phyloP scores from a whole-genome alignment of 345 rosid species.

The Atalantia buxifolia region DNA sequence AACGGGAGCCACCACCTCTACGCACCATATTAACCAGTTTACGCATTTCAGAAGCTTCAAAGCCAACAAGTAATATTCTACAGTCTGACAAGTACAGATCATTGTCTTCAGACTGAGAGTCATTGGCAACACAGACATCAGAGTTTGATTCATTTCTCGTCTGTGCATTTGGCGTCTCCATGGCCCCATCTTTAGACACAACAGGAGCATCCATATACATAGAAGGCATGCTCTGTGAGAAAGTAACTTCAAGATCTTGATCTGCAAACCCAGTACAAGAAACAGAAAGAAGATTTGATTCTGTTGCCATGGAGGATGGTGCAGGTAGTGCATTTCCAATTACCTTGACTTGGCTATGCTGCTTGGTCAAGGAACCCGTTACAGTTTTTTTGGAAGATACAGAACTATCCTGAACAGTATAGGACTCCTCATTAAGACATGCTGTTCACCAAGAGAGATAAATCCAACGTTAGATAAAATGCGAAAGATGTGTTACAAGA shows the following conservation, averaged over 20 bases:
- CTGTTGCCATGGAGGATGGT: constrained; percentile 36
- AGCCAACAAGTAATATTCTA: constrained; percentile 71
- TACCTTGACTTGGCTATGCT: constrained; percentile 50
- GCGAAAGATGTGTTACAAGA: constrained; percentile 10
- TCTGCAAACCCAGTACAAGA: constrained; percentile 45
- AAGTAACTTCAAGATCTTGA: constrained; percentile 68
- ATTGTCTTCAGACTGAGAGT: constrained; percentile 77
- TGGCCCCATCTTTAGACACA: constrained; percentile 35
- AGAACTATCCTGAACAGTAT: constrained; percentile 62
- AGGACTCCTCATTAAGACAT: constrained; percentile 84
- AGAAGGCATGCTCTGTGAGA: constrained; percentile 61
- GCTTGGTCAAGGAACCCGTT: constrained; percentile 31
- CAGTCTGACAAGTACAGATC: constrained; percentile 90
- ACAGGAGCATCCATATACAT: constrained; percentile 45
- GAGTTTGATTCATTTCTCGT: constrained; percentile 38
- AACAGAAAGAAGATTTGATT: constrained; percentile 37
- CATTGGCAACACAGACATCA: constrained; percentile 61
- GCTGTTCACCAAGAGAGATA: constrained; percentile 55
- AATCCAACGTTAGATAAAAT: constrained; percentile 24
- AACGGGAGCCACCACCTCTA: constrained; percentile 85
- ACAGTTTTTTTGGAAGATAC: constrained; percentile 38
- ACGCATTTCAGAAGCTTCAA: constrained; percentile 80
- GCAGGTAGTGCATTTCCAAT: constrained; percentile 32
- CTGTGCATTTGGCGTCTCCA: constrained; percentile 35
- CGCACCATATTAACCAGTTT: constrained; percentile 72